Base-by-base conservation (phyloP, 148 eudicot genomes). In the Fagopyrum tataricum region DNA sequence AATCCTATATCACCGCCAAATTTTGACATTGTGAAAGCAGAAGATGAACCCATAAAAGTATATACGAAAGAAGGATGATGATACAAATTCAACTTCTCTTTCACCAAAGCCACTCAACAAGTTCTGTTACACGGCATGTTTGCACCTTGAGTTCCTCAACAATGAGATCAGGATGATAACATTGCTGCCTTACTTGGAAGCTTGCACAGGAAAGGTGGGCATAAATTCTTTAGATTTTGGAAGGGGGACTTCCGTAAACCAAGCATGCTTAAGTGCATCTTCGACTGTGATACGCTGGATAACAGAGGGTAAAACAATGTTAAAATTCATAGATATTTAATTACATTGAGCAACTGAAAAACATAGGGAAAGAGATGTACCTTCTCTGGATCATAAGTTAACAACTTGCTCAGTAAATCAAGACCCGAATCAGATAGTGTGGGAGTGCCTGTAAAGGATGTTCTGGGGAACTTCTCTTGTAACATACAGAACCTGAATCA, bases 231-330 rank as follows among this genome's bases (percentile, higher is more conserved):
- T 73, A 5, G 79, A 68, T 8, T 72, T 81, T n/a, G 87, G 84
- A 73, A 81, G 84, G 49, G 87, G 87, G 40, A 77, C 81, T 66
- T 83, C 86, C 72, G 40, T 73, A 73, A 89, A 89, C 93, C 93
- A 89, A 10, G 73, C 75, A 78, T 89, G 93, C 14, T 75, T 76
- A 51, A 89, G 84, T 42, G 93, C 90, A 62, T 79, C 89, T 37
- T 81, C 82, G 1, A 83, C 87, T 26, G 87, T 79, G 58, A 87
- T 89, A 41, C 91, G 78, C 91, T 88, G 91, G 72, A 80, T 23
- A 71, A 23, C 53, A 20, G 62, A 73, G n/a, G 73, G 59, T 64
- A 11, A 31, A 21, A 58, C 31, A 58, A 7, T 26, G 12, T 58
- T 58, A 31, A 13, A 13, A 64, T 15, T 14, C n/a, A 15, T 14